Evolutionary conservation across 345 rosid genomes (phyloP).

Genomic region (Ceriops tagal): DNA sequence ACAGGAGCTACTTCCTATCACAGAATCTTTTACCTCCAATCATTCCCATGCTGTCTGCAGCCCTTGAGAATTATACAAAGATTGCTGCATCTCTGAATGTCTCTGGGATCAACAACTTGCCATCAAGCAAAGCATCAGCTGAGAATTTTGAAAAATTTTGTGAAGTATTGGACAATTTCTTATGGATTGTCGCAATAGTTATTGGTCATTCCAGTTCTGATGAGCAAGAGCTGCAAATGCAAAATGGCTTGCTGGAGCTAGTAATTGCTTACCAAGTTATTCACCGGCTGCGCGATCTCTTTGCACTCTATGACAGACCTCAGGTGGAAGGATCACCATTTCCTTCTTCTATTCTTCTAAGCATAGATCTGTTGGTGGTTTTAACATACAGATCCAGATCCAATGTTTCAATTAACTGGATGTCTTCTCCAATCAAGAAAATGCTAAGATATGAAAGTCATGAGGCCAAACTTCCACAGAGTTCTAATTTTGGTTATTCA

Average conservation of each 20-base stretch:
- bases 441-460: slow-evolving; percentile 24
- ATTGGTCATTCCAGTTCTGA: slow-evolving; percentile 57
- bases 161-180: slow-evolving; percentile 63
- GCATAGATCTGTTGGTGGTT: slow-evolving; percentile 61
- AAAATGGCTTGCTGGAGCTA: slow-evolving; percentile 63
- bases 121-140: slow-evolving; percentile 49
- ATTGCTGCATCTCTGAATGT: slow-evolving; percentile 63
- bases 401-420: slow-evolving; percentile 45
- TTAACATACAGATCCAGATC: slow-evolving; percentile 46
- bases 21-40: slow-evolving; percentile 78
- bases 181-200: slow-evolving; percentile 51
- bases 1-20: slow-evolving; percentile 65
- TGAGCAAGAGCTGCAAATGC: slow-evolving; percentile 59
- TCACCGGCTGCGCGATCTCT: slow-evolving; percentile 64
- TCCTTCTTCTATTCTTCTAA: slow-evolving; percentile 63
- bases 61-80: slow-evolving; percentile 73
- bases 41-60: slow-evolving; percentile 65
- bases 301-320: slow-evolving; percentile 77
- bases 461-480: slow-evolving; percentile 28
- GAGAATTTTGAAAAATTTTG: slow-evolving; percentile 60
- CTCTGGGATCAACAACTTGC: slow-evolving; percentile 31
- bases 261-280: slow-evolving; percentile 68
- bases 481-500: slow-evolving; percentile 22
- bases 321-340: slow-evolving; percentile 78
- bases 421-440: slow-evolving; percentile 33